Evolutionary conservation across 768 basidiomycete species (phyloP).

Genomic region (Chlorophyllum brunneum): DNA sequence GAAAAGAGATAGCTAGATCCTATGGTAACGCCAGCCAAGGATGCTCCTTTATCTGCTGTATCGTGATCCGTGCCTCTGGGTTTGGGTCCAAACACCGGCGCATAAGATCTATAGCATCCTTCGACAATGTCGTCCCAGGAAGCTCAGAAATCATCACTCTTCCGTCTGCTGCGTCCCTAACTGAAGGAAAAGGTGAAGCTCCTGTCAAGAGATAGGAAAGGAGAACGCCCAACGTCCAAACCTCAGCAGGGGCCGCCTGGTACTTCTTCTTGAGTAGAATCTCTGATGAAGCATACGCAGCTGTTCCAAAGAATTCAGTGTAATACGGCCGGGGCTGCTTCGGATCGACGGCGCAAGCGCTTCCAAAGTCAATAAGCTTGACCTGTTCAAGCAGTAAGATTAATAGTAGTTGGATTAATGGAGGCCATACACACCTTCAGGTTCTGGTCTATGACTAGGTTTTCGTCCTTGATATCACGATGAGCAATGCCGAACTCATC

Average conservation of each 20-base stretch:
- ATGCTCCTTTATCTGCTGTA: conserved; percentile 77
- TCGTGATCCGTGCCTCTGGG: conserved; percentile 74
- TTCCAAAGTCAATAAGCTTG: conserved; percentile 95
- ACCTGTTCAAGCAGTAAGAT: conserved; percentile 45
- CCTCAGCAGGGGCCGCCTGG: conserved; percentile 90
- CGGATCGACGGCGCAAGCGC: conserved; percentile 74
- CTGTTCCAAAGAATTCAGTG: conserved; percentile 85
- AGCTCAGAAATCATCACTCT: conserved; percentile 49
- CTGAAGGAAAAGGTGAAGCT: conserved; percentile 87
- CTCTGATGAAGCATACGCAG: conserved; percentile 94
- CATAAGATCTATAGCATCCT: conserved; percentile 59
- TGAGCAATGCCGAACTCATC: conserved; percentile 84
- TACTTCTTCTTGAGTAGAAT: conserved; percentile 86
- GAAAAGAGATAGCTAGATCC: not conserved
- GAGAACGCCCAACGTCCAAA: conserved; percentile 95
- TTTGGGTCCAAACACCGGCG: conserved; percentile 80
- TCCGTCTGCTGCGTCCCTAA: conserved; percentile 72
- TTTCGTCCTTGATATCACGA: conserved; percentile 97
- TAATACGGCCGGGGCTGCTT: conserved; percentile 60
- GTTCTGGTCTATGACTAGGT: conserved; percentile 74
- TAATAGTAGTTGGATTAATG: conserved; percentile 4
- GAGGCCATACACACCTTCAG: conserved; percentile 48
- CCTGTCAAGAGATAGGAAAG: conserved; percentile 94
- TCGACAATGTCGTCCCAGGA: conserved; percentile 34
- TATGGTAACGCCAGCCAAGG: conserved; percentile 56